Percentiles rank a stretch among this genome's conserved stretches.
Conservation (phyloP, 2,329 filamentous ascomycete genomes). For the Paracamarosporium sp. region DNA sequence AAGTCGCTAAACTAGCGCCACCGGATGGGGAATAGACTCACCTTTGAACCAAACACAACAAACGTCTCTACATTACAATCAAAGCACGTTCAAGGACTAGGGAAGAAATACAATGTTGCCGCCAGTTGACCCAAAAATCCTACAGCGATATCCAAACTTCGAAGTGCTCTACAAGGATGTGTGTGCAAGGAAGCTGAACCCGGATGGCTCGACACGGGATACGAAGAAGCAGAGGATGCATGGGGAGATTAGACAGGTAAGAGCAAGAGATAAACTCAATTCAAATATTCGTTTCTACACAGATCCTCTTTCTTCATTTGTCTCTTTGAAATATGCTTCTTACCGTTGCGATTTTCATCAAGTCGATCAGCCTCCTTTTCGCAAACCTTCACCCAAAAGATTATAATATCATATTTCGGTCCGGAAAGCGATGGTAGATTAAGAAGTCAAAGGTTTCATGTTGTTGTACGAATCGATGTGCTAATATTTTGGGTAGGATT, state of each 20-base stretch:
- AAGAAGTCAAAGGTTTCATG: not conserved
- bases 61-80: not conserved
- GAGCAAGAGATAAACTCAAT: no score
- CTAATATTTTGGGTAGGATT: conserved; percentile 34
- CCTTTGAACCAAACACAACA: not conserved
- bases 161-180: conserved; percentile 54
- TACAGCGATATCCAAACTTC: conserved; percentile 53
- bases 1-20: not conserved
- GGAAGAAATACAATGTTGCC: conserved; percentile 45
- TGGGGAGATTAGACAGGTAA: conserved; percentile 48
- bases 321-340: not conserved
- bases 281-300: no score
- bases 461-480: not conserved
- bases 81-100: not conserved
- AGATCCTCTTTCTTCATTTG: not conserved
- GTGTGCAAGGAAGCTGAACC: conserved; percentile 49
- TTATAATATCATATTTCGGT: not conserved
- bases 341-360: not conserved
- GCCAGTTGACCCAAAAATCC: conserved; percentile 45
- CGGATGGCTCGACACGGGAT: conserved; percentile 52
- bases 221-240: conserved; percentile 51
- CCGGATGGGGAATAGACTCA: not conserved
- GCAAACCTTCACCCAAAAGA: not conserved
- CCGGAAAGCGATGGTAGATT: not conserved
- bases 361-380: not conserved